These are phyloP conservation scores for Phytopythium aichiense DNA, from an alignment of 352 stramenopile species.

Conservation along the genomic window DNA sequence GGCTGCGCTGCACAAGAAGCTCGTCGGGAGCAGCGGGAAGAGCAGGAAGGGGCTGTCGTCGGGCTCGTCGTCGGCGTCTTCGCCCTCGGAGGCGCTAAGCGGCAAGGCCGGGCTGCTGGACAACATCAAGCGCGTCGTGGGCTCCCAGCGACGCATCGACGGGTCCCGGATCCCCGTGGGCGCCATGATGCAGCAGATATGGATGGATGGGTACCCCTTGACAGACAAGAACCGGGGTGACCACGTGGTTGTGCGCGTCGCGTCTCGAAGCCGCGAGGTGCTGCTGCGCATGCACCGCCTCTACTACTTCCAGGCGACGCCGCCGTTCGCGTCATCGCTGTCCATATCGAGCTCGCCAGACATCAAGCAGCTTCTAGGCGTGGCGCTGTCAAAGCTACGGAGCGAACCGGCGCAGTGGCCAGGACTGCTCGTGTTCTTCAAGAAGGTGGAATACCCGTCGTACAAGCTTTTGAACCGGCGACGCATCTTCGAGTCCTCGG, in stretches of 20 bases:
- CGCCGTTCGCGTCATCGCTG: constrained; percentile 23
- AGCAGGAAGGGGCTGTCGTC: constrained; percentile 3
- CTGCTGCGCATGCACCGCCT: constrained; percentile 71
- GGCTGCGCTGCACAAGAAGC: constrained; percentile 42
- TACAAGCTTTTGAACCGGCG: constrained; percentile 36
- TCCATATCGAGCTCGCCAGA: constrained; percentile 9
- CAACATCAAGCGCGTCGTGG: constrained; percentile 38
- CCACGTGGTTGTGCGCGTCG: constrained; percentile 48
- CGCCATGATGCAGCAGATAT: constrained; percentile 57
- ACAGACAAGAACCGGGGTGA: constrained; percentile 24
- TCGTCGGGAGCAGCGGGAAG: constrained; percentile 43
- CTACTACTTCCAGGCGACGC: constrained; percentile 61
- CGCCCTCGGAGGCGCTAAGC: background rate
- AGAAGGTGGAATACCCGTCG: constrained; percentile 53
- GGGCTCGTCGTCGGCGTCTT: constrained; percentile 4
- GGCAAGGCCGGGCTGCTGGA: constrained; percentile 40
- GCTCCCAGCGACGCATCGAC: constrained; percentile 65
- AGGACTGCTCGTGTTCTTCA: constrained; percentile 69
- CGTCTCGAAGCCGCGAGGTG: constrained; percentile 32
- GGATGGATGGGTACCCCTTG: constrained; percentile 39
- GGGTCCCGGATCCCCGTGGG: constrained; percentile 63
- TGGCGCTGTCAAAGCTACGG: constrained; percentile 24
- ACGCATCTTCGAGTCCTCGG: constrained; percentile 38
- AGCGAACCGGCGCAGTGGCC: constrained; percentile 64
- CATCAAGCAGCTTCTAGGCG: constrained; percentile 15